Evolutionary conservation across 2,329 filamentous ascomycete genomes (phyloP).

Genomic region (Venturia nashicola): DNA sequence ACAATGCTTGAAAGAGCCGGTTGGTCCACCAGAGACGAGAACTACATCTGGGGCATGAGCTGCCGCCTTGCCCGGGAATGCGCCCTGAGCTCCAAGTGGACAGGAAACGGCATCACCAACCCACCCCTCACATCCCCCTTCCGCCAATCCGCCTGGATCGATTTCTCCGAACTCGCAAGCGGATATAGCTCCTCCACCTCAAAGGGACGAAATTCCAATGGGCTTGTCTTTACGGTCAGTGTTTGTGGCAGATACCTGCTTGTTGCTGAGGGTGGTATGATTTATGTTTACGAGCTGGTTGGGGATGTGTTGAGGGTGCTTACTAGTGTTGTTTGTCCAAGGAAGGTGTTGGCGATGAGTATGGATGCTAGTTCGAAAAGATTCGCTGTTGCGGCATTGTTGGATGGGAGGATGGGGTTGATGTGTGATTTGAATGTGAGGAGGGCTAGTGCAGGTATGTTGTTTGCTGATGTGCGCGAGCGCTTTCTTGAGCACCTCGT

Average conservation of each 20-base stretch:
- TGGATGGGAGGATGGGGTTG: constrained; percentile 48
- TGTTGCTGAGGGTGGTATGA: constrained; percentile 38
- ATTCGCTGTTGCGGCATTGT: constrained; percentile 44
- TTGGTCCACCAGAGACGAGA: constrained; percentile 28
- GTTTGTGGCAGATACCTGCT: constrained; percentile 47
- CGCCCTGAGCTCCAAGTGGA: constrained; percentile 30
- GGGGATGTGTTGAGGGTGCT: constrained; percentile 30
- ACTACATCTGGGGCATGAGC: constrained; percentile 26
- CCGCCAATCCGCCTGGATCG: constrained; percentile 13
- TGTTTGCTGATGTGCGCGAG: neutral
- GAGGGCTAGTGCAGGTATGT: neutral
- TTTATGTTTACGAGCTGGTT: constrained; percentile 43
- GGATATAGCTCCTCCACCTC: constrained; percentile 13
- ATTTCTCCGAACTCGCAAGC: constrained; percentile 23
- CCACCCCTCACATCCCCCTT: neutral
- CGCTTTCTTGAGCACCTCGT: too few relatives aligned
- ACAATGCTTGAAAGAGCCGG: constrained; percentile 44
- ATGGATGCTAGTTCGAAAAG: constrained; percentile 49
- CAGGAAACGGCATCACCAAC: constrained; percentile 19
- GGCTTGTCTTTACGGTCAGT: constrained; percentile 40
- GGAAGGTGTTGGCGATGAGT: constrained; percentile 44
- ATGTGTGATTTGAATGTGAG: constrained; percentile 40
- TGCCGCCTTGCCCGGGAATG: constrained; percentile 37
- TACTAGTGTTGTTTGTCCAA: constrained; percentile 44
- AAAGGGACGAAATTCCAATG: constrained; percentile 12